Base-by-base conservation (phyloP, 2,329 filamentous ascomycete genomes). In the Trichoderma guizhouense region DNA sequence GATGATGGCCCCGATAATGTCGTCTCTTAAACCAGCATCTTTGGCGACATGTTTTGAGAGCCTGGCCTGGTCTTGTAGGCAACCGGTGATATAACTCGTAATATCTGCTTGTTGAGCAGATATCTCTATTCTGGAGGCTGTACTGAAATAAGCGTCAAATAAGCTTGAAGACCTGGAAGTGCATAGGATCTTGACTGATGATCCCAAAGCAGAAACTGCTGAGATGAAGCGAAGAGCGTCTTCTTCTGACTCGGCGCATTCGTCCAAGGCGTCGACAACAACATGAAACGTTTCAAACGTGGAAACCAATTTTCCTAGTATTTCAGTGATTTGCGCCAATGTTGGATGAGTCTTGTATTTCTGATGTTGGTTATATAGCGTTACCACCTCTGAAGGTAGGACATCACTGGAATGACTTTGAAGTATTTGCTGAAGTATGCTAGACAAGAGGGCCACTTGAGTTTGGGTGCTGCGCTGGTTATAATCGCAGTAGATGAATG, bases 401-500 rank as follows among this genome's bases (percentile, higher is more conserved):
- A 24, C 21, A 3, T 68, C 65, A 21, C 7, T 7, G 8, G 24
- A 51, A 26, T 26, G 18, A 4, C 15, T 34, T 12, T 65, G 43
- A 34, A 65, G 43, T 8, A 65, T 21, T 14, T 65, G 62, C 53
- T 68, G 65, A 7, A 68, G 51, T 9, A 68, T 21, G n/a, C 51
- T 58, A 1, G 65, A 61, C 12, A 43, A 24, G 55, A 68, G 32
- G 14, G 15, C 9, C 5, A 39, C 32, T 15, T 28, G 26, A 5
- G 51, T 39, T 28, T 68, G 65, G 32, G 4, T 18, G 21, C 65
- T 43, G 11, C 65, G 65, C n/a, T 68, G 51, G 15, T 26, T 43
- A 18, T 58, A 68, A 12, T 68, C 65, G 9, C 65, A 68, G 30
- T 43, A 68, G 30, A 68, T 43, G 51, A 61, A 68, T 30, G 21